phyloP scores from a whole-genome alignment of 2,329 filamentous ascomycete genomes.

The Ophiocordyceps australis region DNA sequence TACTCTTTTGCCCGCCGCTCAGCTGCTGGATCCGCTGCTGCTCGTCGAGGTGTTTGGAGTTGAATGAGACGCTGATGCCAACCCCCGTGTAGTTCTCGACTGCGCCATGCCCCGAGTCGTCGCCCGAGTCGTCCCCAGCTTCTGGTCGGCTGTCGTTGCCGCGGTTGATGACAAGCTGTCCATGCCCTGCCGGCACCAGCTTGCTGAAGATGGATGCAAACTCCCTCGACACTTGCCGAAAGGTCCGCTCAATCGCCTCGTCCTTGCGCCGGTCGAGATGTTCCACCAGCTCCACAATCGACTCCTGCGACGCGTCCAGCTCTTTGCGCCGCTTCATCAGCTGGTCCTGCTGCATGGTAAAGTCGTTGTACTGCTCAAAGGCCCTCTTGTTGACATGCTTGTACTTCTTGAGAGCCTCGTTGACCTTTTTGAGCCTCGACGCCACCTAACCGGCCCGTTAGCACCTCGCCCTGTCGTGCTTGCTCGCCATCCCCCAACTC shows the following conservation, averaged over 20 bases:
- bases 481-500: slow-evolving; percentile 13
- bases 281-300: slow-evolving; percentile 82
- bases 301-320: slow-evolving; percentile 67
- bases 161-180: slow-evolving; percentile 81
- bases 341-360: slow-evolving; percentile 79
- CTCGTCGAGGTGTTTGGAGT: slow-evolving; percentile 86
- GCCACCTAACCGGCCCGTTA: too few species aligned
- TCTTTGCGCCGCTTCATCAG: slow-evolving; percentile 72
- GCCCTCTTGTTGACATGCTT: slow-evolving; percentile 99
- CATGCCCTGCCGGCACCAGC: slow-evolving; percentile 83
- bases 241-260: slow-evolving; percentile 93
- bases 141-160: slow-evolving; percentile 57
- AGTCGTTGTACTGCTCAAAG: slow-evolving; percentile 96
- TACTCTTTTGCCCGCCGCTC: slow-evolving; percentile 93
- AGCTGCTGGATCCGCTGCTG: slow-evolving; percentile 96
- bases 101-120: slow-evolving; percentile 48
- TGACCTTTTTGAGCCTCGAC: slow-evolving; percentile 71
- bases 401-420: slow-evolving; percentile 88
- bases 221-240: slow-evolving; percentile 91
- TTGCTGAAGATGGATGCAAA: slow-evolving; percentile 89
- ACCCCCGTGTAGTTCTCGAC: slow-evolving; percentile 96
- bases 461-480: too few species aligned
- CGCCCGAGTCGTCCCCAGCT: slow-evolving; percentile 39
- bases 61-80: slow-evolving; percentile 94
- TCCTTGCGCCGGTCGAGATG: slow-evolving; percentile 92